Percentiles rank a stretch among this genome's conserved stretches.
Conservation (phyloP, 176 grass and related monocot species). For the Typha latifolia region DNA sequence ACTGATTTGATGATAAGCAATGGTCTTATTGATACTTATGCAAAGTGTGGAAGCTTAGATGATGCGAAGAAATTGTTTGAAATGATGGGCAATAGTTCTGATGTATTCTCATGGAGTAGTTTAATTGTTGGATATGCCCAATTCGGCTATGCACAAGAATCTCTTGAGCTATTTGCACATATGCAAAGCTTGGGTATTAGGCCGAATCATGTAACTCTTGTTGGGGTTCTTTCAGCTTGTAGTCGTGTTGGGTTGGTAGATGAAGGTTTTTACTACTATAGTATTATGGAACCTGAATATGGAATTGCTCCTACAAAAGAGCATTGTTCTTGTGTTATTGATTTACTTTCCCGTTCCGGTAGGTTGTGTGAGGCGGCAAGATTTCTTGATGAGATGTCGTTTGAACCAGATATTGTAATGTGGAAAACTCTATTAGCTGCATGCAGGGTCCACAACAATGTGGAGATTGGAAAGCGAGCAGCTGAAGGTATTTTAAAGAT, state of each 20-base stretch:
- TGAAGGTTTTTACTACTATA: conserved; percentile 17
- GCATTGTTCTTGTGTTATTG: conserved; percentile 23
- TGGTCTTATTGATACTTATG: conserved; percentile 19
- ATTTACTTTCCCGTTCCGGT: conserved; percentile 20
- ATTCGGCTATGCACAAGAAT: conserved; percentile 19
- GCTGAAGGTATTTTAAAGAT: conserved; percentile 15
- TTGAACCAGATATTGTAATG: conserved; percentile 21
- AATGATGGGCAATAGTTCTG: neutral
- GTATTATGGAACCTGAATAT: conserved; percentile 14
- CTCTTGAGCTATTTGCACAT: conserved; percentile 13
- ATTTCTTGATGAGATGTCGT: conserved; percentile 19
- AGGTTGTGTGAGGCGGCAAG: conserved; percentile 17
- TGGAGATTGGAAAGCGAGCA: conserved; percentile 14
- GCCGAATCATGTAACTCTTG: conserved; percentile 20
- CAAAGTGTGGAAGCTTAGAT: conserved; percentile 23
- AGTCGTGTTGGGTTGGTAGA: conserved; percentile 13
- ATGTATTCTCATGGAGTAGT: conserved; percentile 22
- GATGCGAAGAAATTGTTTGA: conserved; percentile 18
- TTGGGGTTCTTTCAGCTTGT: conserved; percentile 24
- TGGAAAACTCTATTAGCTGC: conserved; percentile 21
- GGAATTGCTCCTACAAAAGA: conserved; percentile 19
- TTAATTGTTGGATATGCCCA: conserved; percentile 30
- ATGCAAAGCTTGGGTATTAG: conserved; percentile 6
- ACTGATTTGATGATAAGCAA: conserved; percentile 14
- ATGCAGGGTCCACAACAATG: conserved; percentile 15